phyloP scores from a whole-genome alignment of 2,329 filamentous ascomycete species.

The Alternaria dauci region DNA sequence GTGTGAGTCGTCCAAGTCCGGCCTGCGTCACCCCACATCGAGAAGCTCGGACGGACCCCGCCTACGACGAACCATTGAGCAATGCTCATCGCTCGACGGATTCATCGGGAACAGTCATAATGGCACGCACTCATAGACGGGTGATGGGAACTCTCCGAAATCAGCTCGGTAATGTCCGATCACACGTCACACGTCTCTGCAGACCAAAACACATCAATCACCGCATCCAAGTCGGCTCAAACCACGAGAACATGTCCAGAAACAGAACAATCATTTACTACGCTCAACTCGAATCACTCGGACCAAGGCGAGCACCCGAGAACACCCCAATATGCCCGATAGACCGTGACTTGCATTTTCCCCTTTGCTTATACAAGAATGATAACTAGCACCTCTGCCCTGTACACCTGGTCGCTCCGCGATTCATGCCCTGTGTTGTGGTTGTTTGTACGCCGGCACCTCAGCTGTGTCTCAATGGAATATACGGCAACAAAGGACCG shows the following conservation, averaged over 20 bases:
- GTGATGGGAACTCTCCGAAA: neutral
- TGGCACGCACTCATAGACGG: neutral
- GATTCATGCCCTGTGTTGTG: neutral
- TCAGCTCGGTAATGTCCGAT: neutral
- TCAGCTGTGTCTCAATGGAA: neutral
- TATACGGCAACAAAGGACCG: neutral
- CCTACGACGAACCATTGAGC: slow-evolving; percentile 6
- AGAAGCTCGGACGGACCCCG: slow-evolving; percentile 17
- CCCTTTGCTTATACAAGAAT: slow-evolving; percentile 12
- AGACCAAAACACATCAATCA: neutral
- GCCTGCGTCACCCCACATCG: slow-evolving; percentile 18
- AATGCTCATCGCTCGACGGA: neutral
- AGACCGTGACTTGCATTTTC: slow-evolving; percentile 4
- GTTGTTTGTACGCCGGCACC: slow-evolving; percentile 6
- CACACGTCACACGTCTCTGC: neutral
- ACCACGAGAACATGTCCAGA: neutral
- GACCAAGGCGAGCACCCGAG: neutral
- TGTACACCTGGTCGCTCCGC: slow-evolving; percentile 4
- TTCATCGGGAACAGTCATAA: neutral
- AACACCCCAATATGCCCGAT: slow-evolving; percentile 13
- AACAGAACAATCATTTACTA: neutral
- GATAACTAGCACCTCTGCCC: slow-evolving; percentile 10
- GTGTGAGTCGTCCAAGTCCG: slow-evolving; percentile 22
- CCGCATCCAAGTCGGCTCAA: neutral
- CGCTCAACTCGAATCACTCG: neutral